Base-by-base conservation (phyloP, 192 early-diverging fungal species). In the Backusella tarrabulga region DNA sequence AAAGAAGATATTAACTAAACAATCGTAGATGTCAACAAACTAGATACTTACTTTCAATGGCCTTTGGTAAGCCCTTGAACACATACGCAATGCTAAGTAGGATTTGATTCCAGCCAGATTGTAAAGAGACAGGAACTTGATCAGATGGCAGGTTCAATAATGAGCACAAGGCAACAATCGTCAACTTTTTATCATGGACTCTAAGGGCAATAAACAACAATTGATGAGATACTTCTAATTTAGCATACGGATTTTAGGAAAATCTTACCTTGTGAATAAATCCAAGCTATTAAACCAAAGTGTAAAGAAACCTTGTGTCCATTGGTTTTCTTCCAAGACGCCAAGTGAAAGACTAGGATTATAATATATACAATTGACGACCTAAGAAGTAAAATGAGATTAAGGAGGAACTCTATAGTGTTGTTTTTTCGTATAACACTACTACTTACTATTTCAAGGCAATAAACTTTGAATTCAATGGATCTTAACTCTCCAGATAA, bases 101-200 rank as follows among this genome's bases (percentile, higher is more conserved):
- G 44, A 97, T 79, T 77, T 92, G 91, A 1, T 88, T 75, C 91
- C 95, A 93, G 4, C 90, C 93, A 67, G 77, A 79, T 75, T 92
- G 92, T 41, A 98, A 80, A 3, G 91, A 77, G 0, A 85, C 56
- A 8, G 97, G 97, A 8, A 98, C 77, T 80, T 94, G 89, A 1
- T 88, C 88, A 15, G 85, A 76, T 6, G 95, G 93, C 7, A 95
- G 77, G 29, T 86, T 86, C 50, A 98, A 76, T 9, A 98, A 75
- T 0, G 93, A 78, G 73, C 90, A 92, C 15, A 98, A 82, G 0
- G 94, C 86, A 29, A 96, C 76, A 42, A 98, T 93, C 4, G 88
- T 86, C 34, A 98, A 89, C 86, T 95, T 96, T 88, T 97, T 97
- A 85, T 98, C 97, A 83, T 96, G 93, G 11, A 98, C 97, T 63